Evolutionary conservation across 1,284 basidiomycete species (phyloP), one percentile per base, ranked within the genome.

Genomic region (Leccinum fallax): DNA sequence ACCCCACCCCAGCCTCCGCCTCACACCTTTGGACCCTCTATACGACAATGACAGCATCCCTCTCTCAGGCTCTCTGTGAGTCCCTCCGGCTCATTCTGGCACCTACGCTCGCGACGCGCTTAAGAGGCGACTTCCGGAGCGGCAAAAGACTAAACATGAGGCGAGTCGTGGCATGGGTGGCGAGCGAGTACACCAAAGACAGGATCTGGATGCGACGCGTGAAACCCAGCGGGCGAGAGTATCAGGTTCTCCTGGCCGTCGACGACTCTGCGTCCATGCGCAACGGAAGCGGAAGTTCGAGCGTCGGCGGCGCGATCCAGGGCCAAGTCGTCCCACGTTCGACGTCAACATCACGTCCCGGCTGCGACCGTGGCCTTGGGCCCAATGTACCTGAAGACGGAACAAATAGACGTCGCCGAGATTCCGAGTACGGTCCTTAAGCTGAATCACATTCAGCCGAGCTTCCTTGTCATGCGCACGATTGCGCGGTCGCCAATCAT

Each of bases 71-170:
- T 2, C 86, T 98, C 16, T 97, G 95, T 73, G 97, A 99, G 78
- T 97, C 98, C 74, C 87, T 99, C 15, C 94, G 97, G 21, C 89
- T 99, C 57, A 97, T 99, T 71, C 85, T 99, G 26, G 95, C 96
- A 63, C 97, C 97, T 0, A 98, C 97, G 0, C 83, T 93, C 49
- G 95, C 97, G 2, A 98, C 97, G 10, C 88, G 97, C 28, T 84
- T 99, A 49, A 93, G 93, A 76, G 97, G 97, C 52, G 97, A 99
- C 80, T 99, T 97, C 78, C 92, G 97, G 53, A 98, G 94, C 0
- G 97, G 97, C 58, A 99, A 99, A 79, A 86, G 97, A 26, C 86
- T 99, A 53, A 99, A 99, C 78, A 98, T 99, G 97, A 95, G 97
- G 76, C 97, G 97, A 81, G 96, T 99, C 75, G 95, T 99, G 61